A percentile compares a stretch with the other conserved stretches of the same genome.
phyloP scores from a whole-genome alignment of 768 basidiomycete genomes.

The Mycena filopes region DNA sequence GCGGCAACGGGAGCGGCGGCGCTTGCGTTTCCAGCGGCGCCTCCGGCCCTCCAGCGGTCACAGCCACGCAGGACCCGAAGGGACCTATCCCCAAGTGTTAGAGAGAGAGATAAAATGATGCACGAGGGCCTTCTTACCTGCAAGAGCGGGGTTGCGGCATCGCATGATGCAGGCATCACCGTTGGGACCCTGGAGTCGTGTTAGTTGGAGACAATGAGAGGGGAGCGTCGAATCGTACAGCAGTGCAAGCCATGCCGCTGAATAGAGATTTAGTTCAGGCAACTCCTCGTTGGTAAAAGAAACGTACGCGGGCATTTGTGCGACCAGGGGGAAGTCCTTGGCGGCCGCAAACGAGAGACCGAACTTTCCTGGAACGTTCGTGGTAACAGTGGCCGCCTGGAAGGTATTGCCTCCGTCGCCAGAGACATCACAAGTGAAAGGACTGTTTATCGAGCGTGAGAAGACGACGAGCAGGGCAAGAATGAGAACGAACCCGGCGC shows the following conservation, averaged over 20 bases:
- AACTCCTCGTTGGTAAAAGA: neutral
- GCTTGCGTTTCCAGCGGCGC: neutral
- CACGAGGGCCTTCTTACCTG: neutral
- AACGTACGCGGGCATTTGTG: constrained; percentile 31
- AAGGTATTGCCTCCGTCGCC: constrained; percentile 31
- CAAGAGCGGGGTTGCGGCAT: constrained; percentile 23
- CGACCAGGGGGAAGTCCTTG: constrained; percentile 25
- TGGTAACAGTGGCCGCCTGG: constrained; percentile 27
- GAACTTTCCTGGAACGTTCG: constrained; percentile 24
- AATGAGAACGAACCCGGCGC: constrained; percentile 23
- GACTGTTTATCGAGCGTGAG: neutral
- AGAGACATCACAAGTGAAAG: constrained; percentile 31
- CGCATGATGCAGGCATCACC: constrained; percentile 34
- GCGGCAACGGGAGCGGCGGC: constrained; percentile 1
- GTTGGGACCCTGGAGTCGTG: constrained; percentile 16
- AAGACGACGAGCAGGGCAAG: neutral
- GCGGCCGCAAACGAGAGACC: constrained; percentile 21
- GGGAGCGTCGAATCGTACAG: neutral
- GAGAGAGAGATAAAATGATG: no score
- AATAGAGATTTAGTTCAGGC: neutral
- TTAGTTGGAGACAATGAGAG: neutral
- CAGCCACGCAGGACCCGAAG: constrained; percentile 30
- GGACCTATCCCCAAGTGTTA: neutral
- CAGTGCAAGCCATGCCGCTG: constrained; percentile 30
- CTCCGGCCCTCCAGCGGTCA: no score